These are phyloP conservation scores for Chenopodium suecicum DNA, from an alignment of 148 eudicot species.

Conservation along the genomic window DNA sequence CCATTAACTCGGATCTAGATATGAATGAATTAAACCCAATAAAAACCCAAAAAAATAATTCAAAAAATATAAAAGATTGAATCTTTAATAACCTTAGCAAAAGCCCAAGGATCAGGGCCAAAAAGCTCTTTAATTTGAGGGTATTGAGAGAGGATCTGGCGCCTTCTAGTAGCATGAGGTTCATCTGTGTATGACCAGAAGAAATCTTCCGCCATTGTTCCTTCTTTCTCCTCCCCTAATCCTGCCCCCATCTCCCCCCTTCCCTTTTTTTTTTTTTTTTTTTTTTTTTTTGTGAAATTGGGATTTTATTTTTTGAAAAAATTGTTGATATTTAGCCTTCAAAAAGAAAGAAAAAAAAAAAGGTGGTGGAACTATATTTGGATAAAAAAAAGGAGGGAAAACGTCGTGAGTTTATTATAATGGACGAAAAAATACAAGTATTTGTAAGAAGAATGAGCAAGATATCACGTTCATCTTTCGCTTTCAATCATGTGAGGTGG, in stretches of 20 bases:
- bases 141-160: constrained; percentile 74
- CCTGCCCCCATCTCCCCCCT: constrained; percentile 22
- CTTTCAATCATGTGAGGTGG: too few species aligned
- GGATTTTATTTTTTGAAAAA: background rate
- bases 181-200: constrained; percentile 96
- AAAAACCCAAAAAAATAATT: background rate
- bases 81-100: constrained; percentile 48
- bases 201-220: constrained; percentile 72
- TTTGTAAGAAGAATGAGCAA: too few species aligned
- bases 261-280: background rate
- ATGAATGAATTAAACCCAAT: background rate
- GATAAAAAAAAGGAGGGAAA: constrained; percentile 1
- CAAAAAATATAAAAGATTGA: background rate
- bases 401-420: background rate
- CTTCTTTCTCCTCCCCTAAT: constrained; percentile 34
- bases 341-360: background rate
- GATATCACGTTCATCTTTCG: background rate
- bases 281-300: background rate
- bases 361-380: background rate
- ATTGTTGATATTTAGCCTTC: background rate
- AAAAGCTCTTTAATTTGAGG: constrained; percentile 84
- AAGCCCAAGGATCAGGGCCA: constrained; percentile 90
- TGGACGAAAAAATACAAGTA: too few species aligned
- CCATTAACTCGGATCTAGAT: background rate
- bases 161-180: constrained; percentile 82